phyloP scores from a whole-genome alignment of 177 flowering plant species.

The Vitis hybrid region DNA sequence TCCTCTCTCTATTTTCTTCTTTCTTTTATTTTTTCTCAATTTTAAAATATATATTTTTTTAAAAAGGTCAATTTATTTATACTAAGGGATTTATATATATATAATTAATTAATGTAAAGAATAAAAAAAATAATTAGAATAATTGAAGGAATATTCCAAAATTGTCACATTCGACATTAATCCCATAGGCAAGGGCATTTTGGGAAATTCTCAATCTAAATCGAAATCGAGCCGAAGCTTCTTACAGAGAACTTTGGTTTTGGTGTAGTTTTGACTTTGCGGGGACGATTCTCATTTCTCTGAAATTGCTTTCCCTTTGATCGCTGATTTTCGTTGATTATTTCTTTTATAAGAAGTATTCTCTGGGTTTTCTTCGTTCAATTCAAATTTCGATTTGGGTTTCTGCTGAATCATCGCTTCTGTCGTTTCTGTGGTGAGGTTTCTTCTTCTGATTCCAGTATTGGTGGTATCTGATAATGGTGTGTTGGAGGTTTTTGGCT shows the following conservation, averaged over 20 bases:
- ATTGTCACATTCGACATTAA: neutral
- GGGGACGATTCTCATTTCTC: neutral
- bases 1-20: too few relatives aligned
- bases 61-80: too few relatives aligned
- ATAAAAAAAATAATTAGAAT: too few relatives aligned
- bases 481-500: too few relatives aligned
- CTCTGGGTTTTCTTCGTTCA: neutral
- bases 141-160: too few relatives aligned
- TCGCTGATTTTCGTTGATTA: neutral
- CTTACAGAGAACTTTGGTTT: neutral
- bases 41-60: too few relatives aligned
- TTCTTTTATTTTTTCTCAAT: too few relatives aligned
- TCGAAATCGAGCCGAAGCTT: slow-evolving; percentile 9
- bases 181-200: neutral
- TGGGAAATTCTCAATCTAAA: neutral
- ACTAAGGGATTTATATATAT: too few relatives aligned
- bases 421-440: neutral
- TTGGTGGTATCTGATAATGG: too few relatives aligned
- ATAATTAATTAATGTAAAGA: too few relatives aligned
- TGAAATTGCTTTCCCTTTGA: neutral
- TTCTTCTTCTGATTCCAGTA: too few relatives aligned
- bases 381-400: neutral
- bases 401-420: neutral
- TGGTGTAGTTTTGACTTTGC: neutral
- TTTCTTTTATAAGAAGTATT: neutral